Evolutionary conservation across 2,329 filamentous ascomycete species (phyloP), one percentile per base, ranked within the genome.

Genomic region (Hypoxylon sp.): DNA sequence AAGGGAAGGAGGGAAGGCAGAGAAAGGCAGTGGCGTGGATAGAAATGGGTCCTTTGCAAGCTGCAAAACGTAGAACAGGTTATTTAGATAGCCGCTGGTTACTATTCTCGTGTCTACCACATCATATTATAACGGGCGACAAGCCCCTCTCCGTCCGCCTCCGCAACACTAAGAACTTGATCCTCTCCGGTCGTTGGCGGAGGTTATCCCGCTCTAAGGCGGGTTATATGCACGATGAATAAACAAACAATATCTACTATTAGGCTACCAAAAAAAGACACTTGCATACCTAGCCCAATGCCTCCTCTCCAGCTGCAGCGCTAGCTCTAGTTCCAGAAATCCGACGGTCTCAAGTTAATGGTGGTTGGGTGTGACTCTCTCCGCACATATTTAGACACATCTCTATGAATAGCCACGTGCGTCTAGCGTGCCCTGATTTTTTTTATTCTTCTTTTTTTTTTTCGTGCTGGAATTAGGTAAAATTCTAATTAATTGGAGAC

Each of bases 391-490:
- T 43, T 43, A 43, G 17, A 21, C 19, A 43, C 38, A 43, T 10
- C 59, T 53, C 59, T 53, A 55, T 61, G 49, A 55, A 56, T 48
- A 62, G 50, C 50, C 51, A 62, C 51, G 50, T 62, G 59, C 50
- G 58, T 48, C 13, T 10, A 9, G 6, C 23, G 19, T n/a, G n/a
- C 13, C 23, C 19, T 34, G 38, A 43, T 43, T 43, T 43, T 43
- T 21, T 43, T n/a, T 23, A n/a, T n/a, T n/a, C n/a, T n/a, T n/a
- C n/a, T n/a, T n/a, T n/a, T 43, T 43, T 43, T 43, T 21, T 43
- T n/a, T 23, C 23, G 5, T 9, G 17, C 6, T 21, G 7, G 17
- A 21, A 19, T 36, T 52, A 36, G 32, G 50, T 38, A 41, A 34
- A 14, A 13, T 13, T 13, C 38, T 13, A 30, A 36, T 38, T 52